Evolutionary conservation across 2,329 filamentous ascomycete genomes (phyloP).

Genomic region (Beauveria brongniartii): DNA sequence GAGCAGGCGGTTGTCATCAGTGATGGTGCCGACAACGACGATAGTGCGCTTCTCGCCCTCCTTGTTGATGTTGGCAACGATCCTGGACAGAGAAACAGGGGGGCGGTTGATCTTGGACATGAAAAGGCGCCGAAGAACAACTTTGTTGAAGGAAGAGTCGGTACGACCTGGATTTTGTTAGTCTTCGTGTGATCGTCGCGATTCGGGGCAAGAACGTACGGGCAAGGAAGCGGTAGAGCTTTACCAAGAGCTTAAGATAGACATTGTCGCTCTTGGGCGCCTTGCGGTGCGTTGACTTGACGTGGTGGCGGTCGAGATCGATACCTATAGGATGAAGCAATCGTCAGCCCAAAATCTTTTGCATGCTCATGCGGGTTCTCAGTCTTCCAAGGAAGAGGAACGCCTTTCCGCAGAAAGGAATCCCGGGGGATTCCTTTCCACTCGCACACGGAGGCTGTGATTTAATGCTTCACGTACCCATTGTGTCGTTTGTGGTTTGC

Average conservation of each 20-base stretch:
- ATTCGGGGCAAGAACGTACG: slow-evolving; percentile 52
- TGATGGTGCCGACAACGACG: slow-evolving; percentile 90
- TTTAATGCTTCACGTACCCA: slow-evolving; percentile 48
- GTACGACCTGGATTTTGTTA: slow-evolving; percentile 62
- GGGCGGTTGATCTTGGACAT: slow-evolving; percentile 98
- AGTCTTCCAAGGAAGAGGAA: slow-evolving; percentile 16
- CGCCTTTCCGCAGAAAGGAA: slow-evolving; percentile 11
- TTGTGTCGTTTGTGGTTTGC: slow-evolving; percentile 40
- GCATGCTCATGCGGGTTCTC: slow-evolving; percentile 50
- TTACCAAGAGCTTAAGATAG: slow-evolving; percentile 94
- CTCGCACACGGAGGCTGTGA: slow-evolving; percentile 42
- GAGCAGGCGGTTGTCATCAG: slow-evolving; percentile 93
- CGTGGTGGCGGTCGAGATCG: slow-evolving; percentile 64
- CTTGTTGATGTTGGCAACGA: slow-evolving; percentile 62
- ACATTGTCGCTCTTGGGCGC: slow-evolving; percentile 98
- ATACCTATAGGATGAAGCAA: slow-evolving; percentile 52
- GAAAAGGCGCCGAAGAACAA: slow-evolving; percentile 92
- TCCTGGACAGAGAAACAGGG: slow-evolving; percentile 88
- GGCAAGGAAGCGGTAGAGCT: slow-evolving; percentile 95
- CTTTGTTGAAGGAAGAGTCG: slow-evolving; percentile 97
- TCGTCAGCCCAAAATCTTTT: slow-evolving; percentile 55
- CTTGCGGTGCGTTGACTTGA: slow-evolving; percentile 72
- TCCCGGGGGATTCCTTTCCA: slow-evolving; percentile 26
- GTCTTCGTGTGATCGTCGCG: slow-evolving; percentile 1
- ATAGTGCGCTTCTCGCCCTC: slow-evolving; percentile 72